These are phyloP conservation scores for Verticillium nubilum DNA, from an alignment of 2,329 filamentous ascomycete species.

Conservation along the genomic window DNA sequence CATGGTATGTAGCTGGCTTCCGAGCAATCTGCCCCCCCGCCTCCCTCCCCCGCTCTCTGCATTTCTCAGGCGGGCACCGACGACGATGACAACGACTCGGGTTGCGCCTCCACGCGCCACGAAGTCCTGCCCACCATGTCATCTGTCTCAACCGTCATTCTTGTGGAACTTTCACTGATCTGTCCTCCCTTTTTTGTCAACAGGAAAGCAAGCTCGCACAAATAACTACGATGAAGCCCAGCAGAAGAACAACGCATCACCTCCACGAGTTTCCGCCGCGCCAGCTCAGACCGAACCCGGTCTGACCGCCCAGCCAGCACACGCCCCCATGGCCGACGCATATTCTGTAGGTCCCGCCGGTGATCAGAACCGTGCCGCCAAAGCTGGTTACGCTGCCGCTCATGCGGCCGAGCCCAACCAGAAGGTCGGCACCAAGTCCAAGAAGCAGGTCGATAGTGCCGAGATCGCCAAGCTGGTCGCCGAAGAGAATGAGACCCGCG, in stretches of 20 bases:
- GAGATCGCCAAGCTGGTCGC: conserved; percentile 82
- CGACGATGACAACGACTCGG: not conserved
- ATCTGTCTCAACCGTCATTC: not conserved
- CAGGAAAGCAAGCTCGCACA: conserved; percentile 81
- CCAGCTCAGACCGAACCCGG: not conserved
- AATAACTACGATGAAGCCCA: conserved; percentile 48
- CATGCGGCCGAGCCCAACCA: conserved; percentile 59
- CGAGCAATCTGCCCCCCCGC: not conserved
- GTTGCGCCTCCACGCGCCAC: not conserved
- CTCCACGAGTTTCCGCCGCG: conserved; percentile 29
- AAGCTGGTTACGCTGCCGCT: conserved; percentile 61
- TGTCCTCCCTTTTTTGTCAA: conserved; percentile 16
- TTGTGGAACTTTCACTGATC: not conserved
- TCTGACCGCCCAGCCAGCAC: conserved; percentile 29
- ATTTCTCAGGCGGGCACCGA: not conserved
- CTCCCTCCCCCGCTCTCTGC: not conserved
- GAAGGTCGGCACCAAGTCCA: conserved; percentile 29
- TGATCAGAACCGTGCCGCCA: conserved; percentile 61
- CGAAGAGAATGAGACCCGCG: conserved; percentile 81
- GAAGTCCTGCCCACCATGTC: not conserved
- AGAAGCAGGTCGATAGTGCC: conserved; percentile 48
- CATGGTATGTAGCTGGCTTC: conserved; percentile 58
- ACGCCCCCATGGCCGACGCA: conserved; percentile 50
- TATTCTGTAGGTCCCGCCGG: conserved; percentile 58
- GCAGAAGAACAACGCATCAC: conserved; percentile 46